Conservation (phyloP, 345 rosid species). For the Murraya paniculata region DNA sequence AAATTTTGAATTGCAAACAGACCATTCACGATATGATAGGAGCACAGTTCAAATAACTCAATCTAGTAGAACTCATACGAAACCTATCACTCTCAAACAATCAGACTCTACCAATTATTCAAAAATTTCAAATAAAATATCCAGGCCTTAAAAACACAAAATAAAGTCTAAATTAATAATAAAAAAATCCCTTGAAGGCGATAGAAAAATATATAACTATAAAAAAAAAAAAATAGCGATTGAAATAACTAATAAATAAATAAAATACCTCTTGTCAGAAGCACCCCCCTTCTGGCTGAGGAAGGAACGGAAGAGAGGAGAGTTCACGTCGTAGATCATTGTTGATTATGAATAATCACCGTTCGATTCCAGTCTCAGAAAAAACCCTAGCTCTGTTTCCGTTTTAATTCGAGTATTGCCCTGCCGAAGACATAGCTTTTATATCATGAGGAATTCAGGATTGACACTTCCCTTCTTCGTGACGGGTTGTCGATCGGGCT, state of each 20-base stretch:
- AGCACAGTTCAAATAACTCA: not conserved
- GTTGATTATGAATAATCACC: not conserved
- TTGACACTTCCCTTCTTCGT: not conserved
- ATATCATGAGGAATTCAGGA: not conserved
- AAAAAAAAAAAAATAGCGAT: not conserved
- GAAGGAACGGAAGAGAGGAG: conserved; percentile 85
- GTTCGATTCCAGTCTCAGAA: too few species aligned
- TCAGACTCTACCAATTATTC: not conserved
- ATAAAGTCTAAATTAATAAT: not conserved
- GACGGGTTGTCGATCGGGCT: not conserved
- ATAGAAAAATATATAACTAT: not conserved
- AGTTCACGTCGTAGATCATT: conserved; percentile 98
- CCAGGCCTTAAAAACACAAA: not conserved
- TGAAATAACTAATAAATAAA: not conserved
- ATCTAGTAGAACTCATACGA: not conserved
- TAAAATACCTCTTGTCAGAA: conserved; percentile 76
- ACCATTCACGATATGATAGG: not conserved
- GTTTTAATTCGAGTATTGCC: not conserved
- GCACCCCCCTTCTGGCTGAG: conserved; percentile 93
- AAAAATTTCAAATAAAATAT: not conserved
- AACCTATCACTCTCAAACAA: not conserved
- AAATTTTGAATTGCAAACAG: not conserved
- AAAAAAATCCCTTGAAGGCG: too few species aligned
- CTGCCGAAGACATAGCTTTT: not conserved
- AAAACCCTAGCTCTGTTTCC: conserved; percentile 21